phyloP scores from a whole-genome alignment of 768 basidiomycete species.

The Pluteus cervinus region DNA sequence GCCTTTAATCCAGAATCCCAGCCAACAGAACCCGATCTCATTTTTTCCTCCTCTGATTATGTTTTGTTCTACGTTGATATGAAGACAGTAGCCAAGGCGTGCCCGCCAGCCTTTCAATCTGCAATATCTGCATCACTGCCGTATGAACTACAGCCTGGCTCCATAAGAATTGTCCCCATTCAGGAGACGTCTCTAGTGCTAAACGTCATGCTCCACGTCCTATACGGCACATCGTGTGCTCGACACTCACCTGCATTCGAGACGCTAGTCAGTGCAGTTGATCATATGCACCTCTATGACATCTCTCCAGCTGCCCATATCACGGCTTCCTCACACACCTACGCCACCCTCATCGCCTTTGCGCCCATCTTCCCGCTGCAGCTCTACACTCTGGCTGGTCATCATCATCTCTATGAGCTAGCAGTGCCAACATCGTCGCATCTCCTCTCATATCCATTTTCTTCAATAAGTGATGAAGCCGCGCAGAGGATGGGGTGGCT shows the following conservation, averaged over 20 bases:
- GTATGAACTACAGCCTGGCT: too few species aligned
- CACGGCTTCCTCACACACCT: conserved; percentile 18
- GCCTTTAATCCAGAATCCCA: conserved; percentile 17
- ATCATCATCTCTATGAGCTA: conserved; percentile 23
- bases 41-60: conserved; percentile 48
- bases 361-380: conserved; percentile 28
- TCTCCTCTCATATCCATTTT: conserved; percentile 25
- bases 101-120: conserved; percentile 38
- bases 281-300: conserved; percentile 18
- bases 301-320: conserved; percentile 15
- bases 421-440: conserved; percentile 30
- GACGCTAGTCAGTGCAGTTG: conserved; percentile 36
- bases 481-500: conserved; percentile 26
- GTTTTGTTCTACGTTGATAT: conserved; percentile 61
- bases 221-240: conserved; percentile 43
- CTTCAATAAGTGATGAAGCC: conserved; percentile 23
- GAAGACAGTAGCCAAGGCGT: conserved; percentile 33
- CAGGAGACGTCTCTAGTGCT: conserved; percentile 37
- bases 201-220: conserved; percentile 46
- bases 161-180: conserved; percentile 31
- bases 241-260: conserved; percentile 46
- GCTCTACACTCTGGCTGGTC: too few species aligned
- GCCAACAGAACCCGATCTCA: conserved; percentile 13
- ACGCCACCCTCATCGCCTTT: conserved; percentile 30
- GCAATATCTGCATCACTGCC: conserved; percentile 26